Evolutionary conservation across 2,329 filamentous ascomycete species (phyloP).

Genomic region (Alternaria sp.): DNA sequence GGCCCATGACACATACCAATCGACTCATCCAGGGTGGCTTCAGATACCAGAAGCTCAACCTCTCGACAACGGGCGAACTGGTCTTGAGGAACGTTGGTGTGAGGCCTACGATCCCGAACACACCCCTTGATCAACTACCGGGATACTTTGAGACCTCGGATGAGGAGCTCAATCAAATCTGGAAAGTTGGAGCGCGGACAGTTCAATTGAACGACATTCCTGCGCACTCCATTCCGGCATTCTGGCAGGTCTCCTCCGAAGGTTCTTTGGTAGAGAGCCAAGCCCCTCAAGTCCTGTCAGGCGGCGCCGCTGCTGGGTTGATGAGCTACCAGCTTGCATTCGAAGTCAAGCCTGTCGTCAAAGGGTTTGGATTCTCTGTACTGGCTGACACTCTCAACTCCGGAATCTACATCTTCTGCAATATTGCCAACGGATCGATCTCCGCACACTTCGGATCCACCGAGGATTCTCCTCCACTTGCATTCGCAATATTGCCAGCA

Average conservation of each 20-base stretch:
- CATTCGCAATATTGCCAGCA: slow-evolving; percentile 20
- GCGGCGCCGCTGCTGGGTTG: not conserved
- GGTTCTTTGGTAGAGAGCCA: slow-evolving; percentile 24
- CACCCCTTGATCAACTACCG: not conserved
- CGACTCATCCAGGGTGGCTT: slow-evolving; percentile 49
- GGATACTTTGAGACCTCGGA: not conserved
- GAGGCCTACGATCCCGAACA: not conserved
- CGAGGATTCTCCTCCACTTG: not conserved
- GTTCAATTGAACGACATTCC: slow-evolving; percentile 42
- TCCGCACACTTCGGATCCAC: not conserved
- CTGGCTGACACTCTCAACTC: not conserved
- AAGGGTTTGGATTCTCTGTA: not conserved
- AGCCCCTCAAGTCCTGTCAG: not conserved
- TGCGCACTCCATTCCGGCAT: slow-evolving; percentile 31
- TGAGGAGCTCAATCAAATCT: slow-evolving; percentile 13
- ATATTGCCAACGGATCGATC: not conserved
- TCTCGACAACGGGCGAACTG: slow-evolving; percentile 28
- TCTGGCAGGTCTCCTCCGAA: slow-evolving; percentile 34
- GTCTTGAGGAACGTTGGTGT: not conserved
- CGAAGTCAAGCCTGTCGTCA: not conserved
- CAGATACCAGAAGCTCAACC: slow-evolving; percentile 49
- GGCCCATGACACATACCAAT: slow-evolving; percentile 29
- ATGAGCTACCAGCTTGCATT: not conserved
- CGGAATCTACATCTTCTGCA: not conserved
- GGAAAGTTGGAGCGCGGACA: slow-evolving; percentile 41